Base-by-base conservation (phyloP, 2,329 filamentous ascomycete species). In the Metarhizium rileyi region DNA sequence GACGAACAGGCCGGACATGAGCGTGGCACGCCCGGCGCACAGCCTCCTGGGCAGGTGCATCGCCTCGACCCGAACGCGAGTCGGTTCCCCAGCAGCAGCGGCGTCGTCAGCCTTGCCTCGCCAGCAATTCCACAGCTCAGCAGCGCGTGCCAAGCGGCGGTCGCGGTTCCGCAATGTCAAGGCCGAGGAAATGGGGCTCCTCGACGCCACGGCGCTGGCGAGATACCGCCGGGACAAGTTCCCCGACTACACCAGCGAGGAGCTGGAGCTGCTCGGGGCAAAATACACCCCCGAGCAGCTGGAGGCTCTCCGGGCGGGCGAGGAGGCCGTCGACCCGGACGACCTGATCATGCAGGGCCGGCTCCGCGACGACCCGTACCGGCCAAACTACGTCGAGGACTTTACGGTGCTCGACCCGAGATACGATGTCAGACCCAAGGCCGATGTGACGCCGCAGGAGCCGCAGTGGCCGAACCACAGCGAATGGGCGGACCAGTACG, bases 201-300 rank as follows among this genome's bases (percentile, higher is more conserved):
- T 70, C 42, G 66, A 68, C 48, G 69, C 71, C 30, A 62, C 70
- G 33, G 66, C 68, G 49, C 58, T 79, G 54, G 61, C 69, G 22
- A 58, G 70, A 56, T 78, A 70, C 58, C 65, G 69, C 50, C 61
- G 70, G 53, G 61, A 76, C 40, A 63, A 69, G 41, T 83, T 82
- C 60, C 75, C 81, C 54, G 72, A 78, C 14, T 93, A 90, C 70
- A 81, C 80, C 14, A 68, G 75, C 38, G 75, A 82, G 55, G 83
- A 93, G 62, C 78, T 80, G 61, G 74, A 75, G 52, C 61, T 69
- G 20, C 74, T 95, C 51, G 68, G 69, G 51, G 70, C 80, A 61
- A 78, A 78, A 58, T 97, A 95, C 73, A 87, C 88, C 0, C 76
- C 83, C 16, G 81, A 85, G 64, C 91, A 97, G 71, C 75, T 94